Conservation (phyloP, 108 stramenopile species). For the Pseudonitzschia delicatissima region DNA sequence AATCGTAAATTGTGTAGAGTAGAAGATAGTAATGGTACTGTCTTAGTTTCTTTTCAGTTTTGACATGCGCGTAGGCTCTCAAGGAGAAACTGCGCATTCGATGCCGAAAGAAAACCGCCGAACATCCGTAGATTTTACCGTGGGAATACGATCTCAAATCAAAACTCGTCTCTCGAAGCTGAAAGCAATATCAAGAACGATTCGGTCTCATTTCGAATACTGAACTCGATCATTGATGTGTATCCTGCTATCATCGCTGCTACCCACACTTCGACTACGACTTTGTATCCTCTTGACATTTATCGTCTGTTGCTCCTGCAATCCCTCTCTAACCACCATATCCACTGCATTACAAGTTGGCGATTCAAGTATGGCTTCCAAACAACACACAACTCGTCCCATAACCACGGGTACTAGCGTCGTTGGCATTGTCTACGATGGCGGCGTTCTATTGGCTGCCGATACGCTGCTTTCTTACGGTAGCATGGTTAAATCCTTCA, state of each 20-base stretch:
- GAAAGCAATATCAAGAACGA: no score
- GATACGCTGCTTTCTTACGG: constrained; percentile 97
- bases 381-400: constrained; percentile 79
- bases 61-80: no score
- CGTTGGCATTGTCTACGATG: constrained; percentile 89
- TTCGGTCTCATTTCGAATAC: neutral
- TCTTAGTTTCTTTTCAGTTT: neutral
- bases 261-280: constrained; percentile 2
- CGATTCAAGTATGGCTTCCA: constrained; percentile 7
- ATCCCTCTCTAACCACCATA: neutral
- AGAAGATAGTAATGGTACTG: neutral
- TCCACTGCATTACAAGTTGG: neutral
- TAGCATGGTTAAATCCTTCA: constrained; percentile 92
- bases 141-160: no score
- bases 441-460: constrained; percentile 96
- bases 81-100: neutral
- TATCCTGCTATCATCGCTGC: neutral
- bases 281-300: neutral
- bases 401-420: constrained; percentile 98
- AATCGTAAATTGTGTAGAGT: neutral
- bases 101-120: constrained; percentile 6
- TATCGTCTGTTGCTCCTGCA: neutral
- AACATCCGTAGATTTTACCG: neutral
- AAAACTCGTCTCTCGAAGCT: no score
- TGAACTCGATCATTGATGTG: neutral